Evolutionary conservation across 495 filamentous ascomycete species (phyloP).

Genomic region (Apodospora peruviana): DNA sequence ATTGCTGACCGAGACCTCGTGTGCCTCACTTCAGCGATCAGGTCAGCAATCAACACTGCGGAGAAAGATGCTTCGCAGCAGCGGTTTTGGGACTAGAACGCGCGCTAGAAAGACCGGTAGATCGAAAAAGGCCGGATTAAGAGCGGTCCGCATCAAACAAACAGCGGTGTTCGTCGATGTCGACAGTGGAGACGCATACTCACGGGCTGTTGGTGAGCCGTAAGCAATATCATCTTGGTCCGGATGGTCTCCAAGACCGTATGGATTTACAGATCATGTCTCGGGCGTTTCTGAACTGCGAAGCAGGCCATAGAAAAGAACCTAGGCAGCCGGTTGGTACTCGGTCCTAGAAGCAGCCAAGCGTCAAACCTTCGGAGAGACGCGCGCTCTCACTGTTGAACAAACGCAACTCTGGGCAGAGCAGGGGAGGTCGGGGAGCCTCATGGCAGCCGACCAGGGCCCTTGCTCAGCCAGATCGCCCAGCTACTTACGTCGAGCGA

Average conservation of each 20-base stretch:
- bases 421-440: too few species aligned
- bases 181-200: not conserved
- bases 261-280: not conserved
- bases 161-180: not conserved
- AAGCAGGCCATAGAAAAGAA: constrained; percentile 2
- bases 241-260: not conserved
- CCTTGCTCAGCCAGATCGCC: constrained; percentile 2
- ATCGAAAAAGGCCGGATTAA: constrained; percentile 4
- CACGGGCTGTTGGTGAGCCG: constrained; percentile 5
- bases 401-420: too few species aligned
- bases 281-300: not conserved
- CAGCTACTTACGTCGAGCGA: not conserved
- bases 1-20: constrained; percentile 3
- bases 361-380: constrained; percentile 5
- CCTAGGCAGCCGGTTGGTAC: too few species aligned
- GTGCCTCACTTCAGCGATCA: constrained; percentile 1
- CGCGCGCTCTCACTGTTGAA: not conserved
- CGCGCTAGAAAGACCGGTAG: constrained; percentile 13
- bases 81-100: constrained; percentile 5
- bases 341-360: constrained; percentile 11
- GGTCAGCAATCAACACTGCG: constrained; percentile 12
- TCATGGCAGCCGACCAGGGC: not conserved
- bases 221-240: constrained; percentile 8
- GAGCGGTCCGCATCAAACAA: constrained; percentile 1
- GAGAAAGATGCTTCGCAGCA: constrained; percentile 7